phyloP scores from a whole-genome alignment of 164 flowering plant species.

The Houttuynia cordata region DNA sequence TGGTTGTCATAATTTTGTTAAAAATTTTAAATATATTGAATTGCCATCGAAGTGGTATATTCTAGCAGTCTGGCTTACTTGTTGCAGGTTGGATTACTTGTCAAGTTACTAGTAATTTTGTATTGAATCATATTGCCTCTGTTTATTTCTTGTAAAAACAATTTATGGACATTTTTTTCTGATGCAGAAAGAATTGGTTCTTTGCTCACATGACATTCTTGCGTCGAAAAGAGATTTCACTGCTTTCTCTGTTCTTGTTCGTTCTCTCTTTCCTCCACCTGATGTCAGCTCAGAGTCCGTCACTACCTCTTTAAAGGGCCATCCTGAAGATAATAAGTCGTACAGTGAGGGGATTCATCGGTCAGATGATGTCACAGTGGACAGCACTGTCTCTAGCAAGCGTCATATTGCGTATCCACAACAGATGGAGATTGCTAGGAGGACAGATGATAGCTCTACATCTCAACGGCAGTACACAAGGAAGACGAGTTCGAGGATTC shows the following conservation, averaged over 20 bases:
- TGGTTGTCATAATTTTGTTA: not conserved
- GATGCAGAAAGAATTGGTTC: conserved; percentile 77
- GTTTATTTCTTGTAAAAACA: not conserved
- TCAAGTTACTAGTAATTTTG: no score
- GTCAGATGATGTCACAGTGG: conserved; percentile 78
- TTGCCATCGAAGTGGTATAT: not conserved
- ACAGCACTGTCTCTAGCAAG: conserved; percentile 59
- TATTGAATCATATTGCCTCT: not conserved
- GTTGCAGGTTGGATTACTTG: not conserved
- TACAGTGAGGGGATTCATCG: conserved; percentile 62
- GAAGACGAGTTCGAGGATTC: conserved; percentile 27
- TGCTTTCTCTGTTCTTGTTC: conserved; percentile 44
- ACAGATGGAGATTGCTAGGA: conserved; percentile 51
- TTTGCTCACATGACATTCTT: conserved; percentile 78
- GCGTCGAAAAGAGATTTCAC: conserved; percentile 56
- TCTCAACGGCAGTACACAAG: conserved; percentile 29
- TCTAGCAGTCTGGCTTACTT: not conserved
- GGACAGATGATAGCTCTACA: conserved; percentile 60
- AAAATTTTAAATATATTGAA: no score
- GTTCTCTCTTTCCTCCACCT: conserved; percentile 43
- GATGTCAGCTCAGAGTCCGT: conserved; percentile 91
- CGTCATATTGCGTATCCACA: conserved; percentile 25
- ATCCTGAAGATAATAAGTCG: conserved; percentile 45
- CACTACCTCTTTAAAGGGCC: conserved; percentile 71
- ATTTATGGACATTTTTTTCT: not conserved